Evolutionary conservation across 148 eudicot species (phyloP).

Genomic region (Fagopyrum homotropicum): DNA sequence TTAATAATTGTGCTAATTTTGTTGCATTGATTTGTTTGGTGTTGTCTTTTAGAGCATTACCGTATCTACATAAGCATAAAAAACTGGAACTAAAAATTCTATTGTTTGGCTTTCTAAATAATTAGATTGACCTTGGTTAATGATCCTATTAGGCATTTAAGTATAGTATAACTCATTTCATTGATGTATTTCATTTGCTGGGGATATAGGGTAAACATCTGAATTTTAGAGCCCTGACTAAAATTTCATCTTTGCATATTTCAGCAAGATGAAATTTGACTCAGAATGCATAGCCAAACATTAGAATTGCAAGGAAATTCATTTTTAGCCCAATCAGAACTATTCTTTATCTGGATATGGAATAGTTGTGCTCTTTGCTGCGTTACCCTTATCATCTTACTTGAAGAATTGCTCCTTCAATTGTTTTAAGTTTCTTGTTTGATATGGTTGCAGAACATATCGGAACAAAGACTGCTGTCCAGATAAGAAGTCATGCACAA

Average conservation of each 20-base stretch:
- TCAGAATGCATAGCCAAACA: neutral
- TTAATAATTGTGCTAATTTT: neutral
- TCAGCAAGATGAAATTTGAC: neutral
- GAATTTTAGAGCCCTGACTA: neutral
- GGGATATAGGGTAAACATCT: neutral
- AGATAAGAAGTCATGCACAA: slow-evolving; percentile 98
- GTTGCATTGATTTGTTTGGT: neutral
- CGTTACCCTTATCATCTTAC: slow-evolving; percentile 23
- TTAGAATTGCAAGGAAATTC: neutral
- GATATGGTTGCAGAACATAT: slow-evolving; percentile 73
- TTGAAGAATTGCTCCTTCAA: slow-evolving; percentile 34
- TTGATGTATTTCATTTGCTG: neutral
- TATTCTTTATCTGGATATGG: neutral
- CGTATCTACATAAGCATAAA: neutral
- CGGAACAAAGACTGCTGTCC: slow-evolving; percentile 99
- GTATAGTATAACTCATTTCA: neutral
- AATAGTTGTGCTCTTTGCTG: neutral
- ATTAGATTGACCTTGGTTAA: neutral
- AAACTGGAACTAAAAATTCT: neutral
- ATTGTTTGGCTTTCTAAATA: slow-evolving; percentile 2
- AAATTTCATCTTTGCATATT: slow-evolving; percentile 4
- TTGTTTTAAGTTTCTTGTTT: slow-evolving; percentile 28
- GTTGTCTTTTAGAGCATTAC: neutral
- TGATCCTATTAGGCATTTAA: neutral
- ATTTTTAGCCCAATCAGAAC: neutral